phyloP scores from a whole-genome alignment of 1,284 basidiomycete genomes.

The Ustanciosporium gigantosporum region DNA sequence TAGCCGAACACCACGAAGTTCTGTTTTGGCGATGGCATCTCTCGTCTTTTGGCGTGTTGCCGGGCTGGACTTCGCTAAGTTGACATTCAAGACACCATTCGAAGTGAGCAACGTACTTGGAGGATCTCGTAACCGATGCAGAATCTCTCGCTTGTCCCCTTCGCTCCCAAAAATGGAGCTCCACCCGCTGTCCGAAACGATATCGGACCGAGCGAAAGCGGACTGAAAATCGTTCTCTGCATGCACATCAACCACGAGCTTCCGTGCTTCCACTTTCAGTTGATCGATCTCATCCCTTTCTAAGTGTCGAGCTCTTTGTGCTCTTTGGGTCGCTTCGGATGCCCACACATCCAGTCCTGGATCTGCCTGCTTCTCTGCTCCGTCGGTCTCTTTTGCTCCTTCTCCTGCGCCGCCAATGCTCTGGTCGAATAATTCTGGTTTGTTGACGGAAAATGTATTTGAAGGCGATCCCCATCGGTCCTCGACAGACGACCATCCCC shows the following conservation, averaged over 20 bases:
- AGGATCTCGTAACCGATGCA: conserved; percentile 14
- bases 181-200: conserved; percentile 6
- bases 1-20: conserved; percentile 17
- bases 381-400: too few species aligned
- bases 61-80: conserved; percentile 6
- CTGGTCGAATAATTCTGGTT: too few species aligned
- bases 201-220: conserved; percentile 10
- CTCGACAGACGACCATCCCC: too few species aligned
- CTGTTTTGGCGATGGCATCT: conserved; percentile 12
- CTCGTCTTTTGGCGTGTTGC: conserved; percentile 10
- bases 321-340: conserved; percentile 15
- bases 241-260: conserved; percentile 15
- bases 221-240: conserved; percentile 8
- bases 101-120: conserved; percentile 15
- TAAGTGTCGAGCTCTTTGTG: conserved; percentile 13
- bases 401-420: too few species aligned
- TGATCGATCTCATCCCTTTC: conserved; percentile 30
- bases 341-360: conserved; percentile 27
- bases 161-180: conserved; percentile 27
- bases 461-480: too few species aligned
- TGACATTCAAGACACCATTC: conserved; percentile 8
- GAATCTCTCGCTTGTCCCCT: conserved; percentile 19
- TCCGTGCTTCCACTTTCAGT: conserved; percentile 29
- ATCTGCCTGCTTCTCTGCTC: too few species aligned
- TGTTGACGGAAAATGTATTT: background rate